Conservation (phyloP, 306 rosid genomes). For the Gynostemma pentaphyllum region DNA sequence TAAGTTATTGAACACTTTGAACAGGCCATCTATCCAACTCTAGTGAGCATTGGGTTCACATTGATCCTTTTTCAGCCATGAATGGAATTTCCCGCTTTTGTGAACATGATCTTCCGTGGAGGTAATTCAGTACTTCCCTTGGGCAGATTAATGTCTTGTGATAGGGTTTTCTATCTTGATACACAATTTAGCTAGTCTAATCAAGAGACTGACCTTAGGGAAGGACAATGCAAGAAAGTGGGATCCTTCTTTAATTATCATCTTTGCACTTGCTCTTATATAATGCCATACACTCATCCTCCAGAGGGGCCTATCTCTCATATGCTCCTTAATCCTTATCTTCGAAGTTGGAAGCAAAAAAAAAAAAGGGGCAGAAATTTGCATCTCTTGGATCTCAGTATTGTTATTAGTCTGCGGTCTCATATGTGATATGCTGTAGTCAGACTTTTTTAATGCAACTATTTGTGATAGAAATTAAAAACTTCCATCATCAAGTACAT, state of each 20-base stretch:
- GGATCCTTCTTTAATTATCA: too few species aligned
- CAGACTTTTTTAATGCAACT: neutral
- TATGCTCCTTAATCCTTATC: too few species aligned
- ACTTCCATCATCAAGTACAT: neutral
- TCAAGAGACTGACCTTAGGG: neutral
- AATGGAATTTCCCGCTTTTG: slow-evolving; percentile 91
- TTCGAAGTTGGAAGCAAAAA: too few species aligned
- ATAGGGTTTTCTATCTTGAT: neutral
- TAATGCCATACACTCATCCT: too few species aligned
- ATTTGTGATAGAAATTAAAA: neutral
- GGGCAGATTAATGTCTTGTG: neutral
- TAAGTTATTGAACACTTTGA: slow-evolving; percentile 5
- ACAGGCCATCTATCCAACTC: slow-evolving; percentile 41
- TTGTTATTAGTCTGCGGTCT: neutral
- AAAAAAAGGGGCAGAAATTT: neutral
- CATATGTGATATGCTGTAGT: neutral
- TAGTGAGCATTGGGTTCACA: slow-evolving; percentile 60
- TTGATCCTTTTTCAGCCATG: slow-evolving; percentile 96
- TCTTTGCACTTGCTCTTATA: too few species aligned
- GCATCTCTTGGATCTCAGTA: neutral
- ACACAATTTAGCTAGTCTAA: neutral
- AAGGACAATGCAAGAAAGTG: too few species aligned
- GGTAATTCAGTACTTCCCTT: slow-evolving; percentile 34
- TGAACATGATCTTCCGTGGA: slow-evolving; percentile 68
- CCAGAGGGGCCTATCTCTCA: too few species aligned